Evolutionary conservation across 495 filamentous ascomycete species (phyloP), one percentile per base, ranked within the genome.

Genomic region (Penicillium herquei): DNA sequence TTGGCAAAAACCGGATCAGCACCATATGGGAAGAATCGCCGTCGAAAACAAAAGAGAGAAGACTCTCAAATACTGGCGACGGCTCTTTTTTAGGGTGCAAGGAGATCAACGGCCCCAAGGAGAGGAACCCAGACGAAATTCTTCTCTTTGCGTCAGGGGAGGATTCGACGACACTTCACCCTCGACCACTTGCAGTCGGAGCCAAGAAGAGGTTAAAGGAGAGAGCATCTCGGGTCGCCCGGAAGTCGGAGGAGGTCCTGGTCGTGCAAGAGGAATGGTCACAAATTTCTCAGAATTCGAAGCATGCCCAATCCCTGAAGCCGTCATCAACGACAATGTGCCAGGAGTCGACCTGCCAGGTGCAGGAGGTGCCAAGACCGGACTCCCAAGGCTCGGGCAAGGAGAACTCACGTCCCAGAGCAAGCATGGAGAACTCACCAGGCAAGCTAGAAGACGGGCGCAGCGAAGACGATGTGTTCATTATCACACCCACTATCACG

Each of bases 1-100:
- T 79, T 39, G 76, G 76, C 17, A 70, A 72, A 50, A 65, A 67
- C 18, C 65, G 70, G 0, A 72, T 66, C 31, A 74, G 75, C 56
- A 73, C 70, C 0, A 73, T 73, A 21, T 75, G 68, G 68, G 71
- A 75, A 39, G 68, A 75, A 30, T 66, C 63, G 3, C 63, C 70
- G 11, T 50, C 56, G 7, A 68, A 69, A 51, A 12, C 54, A 14
- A 72, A 63, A 37, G 62, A 64, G 17, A 66, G 63, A 39, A 26
- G 54, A 39, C 40, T 46, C 3, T 59, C 61, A 8, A 35, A 66
- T 6, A 69, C 63, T 31, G 53, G 57, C 0, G 74, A 77, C 30
- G 75, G 74, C 12, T 77, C 72, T 71, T 78, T 78, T 71, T 74
- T 78, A 71, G 74, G 72, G 11, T 77, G 74, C 69, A 73, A 70